These are phyloP conservation scores for Sicyos baderoa DNA, from an alignment of 306 rosid genomes.

Conservation along the genomic window DNA sequence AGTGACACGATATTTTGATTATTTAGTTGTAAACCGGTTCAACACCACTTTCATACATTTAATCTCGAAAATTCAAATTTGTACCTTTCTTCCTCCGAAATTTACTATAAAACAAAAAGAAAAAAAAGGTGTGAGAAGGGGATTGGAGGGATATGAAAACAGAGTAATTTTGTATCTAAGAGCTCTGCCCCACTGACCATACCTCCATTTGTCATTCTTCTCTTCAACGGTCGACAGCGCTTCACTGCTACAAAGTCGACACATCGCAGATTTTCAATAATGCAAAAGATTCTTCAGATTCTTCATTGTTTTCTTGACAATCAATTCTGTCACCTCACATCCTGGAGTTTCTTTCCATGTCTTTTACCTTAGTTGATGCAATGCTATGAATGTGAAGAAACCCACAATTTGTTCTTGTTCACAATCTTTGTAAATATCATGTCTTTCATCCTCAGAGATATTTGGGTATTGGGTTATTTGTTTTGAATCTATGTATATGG, in stretches of 20 bases:
- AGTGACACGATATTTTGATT: too few species aligned
- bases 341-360: slow-evolving; percentile 8
- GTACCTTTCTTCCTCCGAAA: too few species aligned
- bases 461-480: neutral
- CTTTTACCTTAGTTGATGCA: neutral
- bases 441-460: neutral
- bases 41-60: too few species aligned
- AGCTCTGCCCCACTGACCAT: neutral
- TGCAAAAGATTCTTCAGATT: slow-evolving; percentile 9
- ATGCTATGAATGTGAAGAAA: neutral
- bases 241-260: neutral
- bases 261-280: slow-evolving; percentile 10
- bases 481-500: neutral
- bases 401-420: neutral
- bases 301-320: neutral
- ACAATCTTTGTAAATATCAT: neutral
- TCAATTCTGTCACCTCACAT: neutral
- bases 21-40: too few species aligned
- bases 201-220: slow-evolving; percentile 15
- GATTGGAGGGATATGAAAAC: neutral
- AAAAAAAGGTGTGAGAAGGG: too few species aligned
- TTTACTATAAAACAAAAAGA: too few species aligned
- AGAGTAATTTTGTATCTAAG: neutral
- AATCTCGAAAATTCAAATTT: too few species aligned
- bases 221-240: slow-evolving; percentile 6